A percentile compares a stretch with the other conserved stretches of the same genome.
Conservation (phyloP, 176 grass and related monocot species). For the Carex scoparia region DNA sequence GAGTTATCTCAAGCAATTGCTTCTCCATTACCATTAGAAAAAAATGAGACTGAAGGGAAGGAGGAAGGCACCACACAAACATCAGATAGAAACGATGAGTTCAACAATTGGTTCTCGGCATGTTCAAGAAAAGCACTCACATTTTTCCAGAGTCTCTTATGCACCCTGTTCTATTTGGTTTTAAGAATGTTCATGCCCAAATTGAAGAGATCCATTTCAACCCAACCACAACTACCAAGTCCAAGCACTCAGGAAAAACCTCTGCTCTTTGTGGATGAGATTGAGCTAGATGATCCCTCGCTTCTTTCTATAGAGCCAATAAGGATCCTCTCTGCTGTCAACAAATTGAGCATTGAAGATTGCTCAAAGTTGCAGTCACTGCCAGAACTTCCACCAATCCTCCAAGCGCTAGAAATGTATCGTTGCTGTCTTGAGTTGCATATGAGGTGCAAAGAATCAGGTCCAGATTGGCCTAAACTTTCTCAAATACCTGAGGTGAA, state of each 20-base stretch:
- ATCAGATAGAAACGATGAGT: too few species aligned
- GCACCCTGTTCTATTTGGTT: too few species aligned
- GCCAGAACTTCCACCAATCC: neutral
- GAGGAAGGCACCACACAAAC: too few species aligned
- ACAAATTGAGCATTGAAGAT: neutral
- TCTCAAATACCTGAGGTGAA: neutral
- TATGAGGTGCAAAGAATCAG: neutral
- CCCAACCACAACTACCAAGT: neutral
- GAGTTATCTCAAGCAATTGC: neutral
- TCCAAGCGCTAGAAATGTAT: neutral
- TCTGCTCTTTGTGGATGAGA: neutral
- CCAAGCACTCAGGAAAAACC: neutral
- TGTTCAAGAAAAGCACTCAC: too few species aligned
- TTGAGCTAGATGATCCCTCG: neutral
- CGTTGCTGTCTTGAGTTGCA: neutral
- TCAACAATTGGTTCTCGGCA: too few species aligned
- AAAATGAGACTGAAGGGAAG: neutral
- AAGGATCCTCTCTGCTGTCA: neutral
- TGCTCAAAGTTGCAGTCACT: neutral
- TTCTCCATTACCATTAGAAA: neutral
- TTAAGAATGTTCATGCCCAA: too few species aligned
- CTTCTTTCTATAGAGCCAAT: conserved; percentile 4
- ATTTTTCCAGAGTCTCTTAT: too few species aligned
- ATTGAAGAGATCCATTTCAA: neutral
- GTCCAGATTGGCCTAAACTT: conserved; percentile 6